Evolutionary conservation across 75 land plant genomes (phyloP), one percentile per base, ranked within the genome.

Genomic region (Cupressus sempervirens): DNA sequence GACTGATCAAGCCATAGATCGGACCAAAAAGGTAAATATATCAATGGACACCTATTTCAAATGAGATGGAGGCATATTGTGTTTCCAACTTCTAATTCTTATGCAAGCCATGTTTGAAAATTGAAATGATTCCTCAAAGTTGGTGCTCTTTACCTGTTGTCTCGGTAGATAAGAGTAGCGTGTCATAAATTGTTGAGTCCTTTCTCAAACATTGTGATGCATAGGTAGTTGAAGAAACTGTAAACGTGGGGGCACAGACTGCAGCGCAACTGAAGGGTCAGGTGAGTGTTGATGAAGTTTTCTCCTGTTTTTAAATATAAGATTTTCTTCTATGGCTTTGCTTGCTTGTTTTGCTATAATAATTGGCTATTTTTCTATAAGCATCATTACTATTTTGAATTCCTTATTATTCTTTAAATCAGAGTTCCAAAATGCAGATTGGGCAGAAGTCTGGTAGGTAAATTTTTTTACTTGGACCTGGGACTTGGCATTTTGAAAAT

Each of bases 181-280:
- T 82, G 43, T 56, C 70, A 43, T 36, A 52, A 76, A 0, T 79
- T 45, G 34, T 29, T 13, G 35, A 82, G n/a, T 23, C 41, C 35
- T 34, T 38, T 34, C 58, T 62, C 67, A 62, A 62, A 40, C n/a
- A 41, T 14, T 40, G 29, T 80, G 46, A 80, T 34, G 41, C n/a
- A 46, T 87, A 97, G 99, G 96, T 94, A 81, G 99, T 97, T 29
- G 91, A 91, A 81, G 94, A 97, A 88, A 97, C 99, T 26, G 84
- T 97, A 86, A 92, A 97, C 83, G 96, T 97, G 45, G 99, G 99
- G 84, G 91, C 98, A 34, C 92, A 96, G 85, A 97, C 98, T 34
- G 98, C 98, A 52, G 76, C 83, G 52, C 90, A 90, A 10, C 86
- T 97, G 79, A 97, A 96, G 87, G 95, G 92, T 65, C 99, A 97